These are phyloP conservation scores for Pholiota microspora DNA, from an alignment of 768 basidiomycete genomes.

Conservation along the genomic window DNA sequence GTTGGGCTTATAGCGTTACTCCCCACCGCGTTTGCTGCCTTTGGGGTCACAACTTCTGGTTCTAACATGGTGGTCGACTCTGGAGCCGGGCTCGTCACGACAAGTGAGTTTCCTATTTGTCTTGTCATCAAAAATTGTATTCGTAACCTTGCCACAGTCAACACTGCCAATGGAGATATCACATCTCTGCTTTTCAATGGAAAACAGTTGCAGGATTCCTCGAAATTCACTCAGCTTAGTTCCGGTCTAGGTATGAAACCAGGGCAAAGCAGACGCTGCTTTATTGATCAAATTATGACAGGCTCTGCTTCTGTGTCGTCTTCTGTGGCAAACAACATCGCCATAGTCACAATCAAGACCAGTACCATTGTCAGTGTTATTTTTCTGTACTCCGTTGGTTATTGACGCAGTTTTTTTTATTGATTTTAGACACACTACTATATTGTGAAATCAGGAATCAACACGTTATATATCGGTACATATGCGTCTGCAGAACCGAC, in stretches of 20 bases:
- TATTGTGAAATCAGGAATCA: constrained; percentile 40
- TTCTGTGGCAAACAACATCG: constrained; percentile 37
- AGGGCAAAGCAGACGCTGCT: not conserved
- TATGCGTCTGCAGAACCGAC: constrained; percentile 43
- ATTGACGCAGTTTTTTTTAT: not conserved
- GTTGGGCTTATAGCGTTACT: constrained; percentile 17
- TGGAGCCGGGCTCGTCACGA: constrained; percentile 42
- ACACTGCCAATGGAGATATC: constrained; percentile 43
- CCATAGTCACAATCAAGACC: constrained; percentile 39
- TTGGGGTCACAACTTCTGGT: constrained; percentile 43
- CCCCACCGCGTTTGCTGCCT: constrained; percentile 39
- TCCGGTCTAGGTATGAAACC: constrained; percentile 38
- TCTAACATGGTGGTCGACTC: constrained; percentile 40
- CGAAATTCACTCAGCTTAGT: constrained; percentile 45
- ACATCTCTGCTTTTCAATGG: constrained; percentile 45
- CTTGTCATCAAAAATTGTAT: not conserved
- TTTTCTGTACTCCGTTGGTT: not conserved
- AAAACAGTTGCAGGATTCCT: constrained; percentile 42
- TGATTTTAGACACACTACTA: constrained; percentile 41
- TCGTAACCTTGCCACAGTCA: constrained; percentile 25
- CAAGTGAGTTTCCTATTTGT: constrained; percentile 26
- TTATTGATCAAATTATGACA: constrained; percentile 9
- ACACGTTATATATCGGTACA: constrained; percentile 46
- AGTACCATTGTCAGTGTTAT: constrained; percentile 36
- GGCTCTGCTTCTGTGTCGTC: constrained; percentile 41